phyloP scores from a whole-genome alignment of 2,329 filamentous ascomycete genomes.

The Nothophaeocryptopus gaeumannii region DNA sequence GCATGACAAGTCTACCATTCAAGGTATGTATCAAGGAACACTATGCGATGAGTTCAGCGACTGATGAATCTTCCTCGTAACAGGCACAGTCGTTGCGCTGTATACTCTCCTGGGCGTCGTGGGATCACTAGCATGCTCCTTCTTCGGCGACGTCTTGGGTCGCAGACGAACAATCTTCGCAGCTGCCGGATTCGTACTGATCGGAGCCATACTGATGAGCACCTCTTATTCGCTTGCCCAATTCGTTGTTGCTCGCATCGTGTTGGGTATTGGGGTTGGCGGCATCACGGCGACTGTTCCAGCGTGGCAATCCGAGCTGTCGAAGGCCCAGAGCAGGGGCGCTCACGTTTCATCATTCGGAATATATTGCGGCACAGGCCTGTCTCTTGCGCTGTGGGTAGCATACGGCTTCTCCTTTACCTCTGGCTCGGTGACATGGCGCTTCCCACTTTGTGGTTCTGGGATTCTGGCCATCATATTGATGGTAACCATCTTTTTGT shows the following conservation, averaged over 20 bases:
- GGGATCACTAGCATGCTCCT: conserved; percentile 50
- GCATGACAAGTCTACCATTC: neutral
- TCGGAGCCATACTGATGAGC: conserved; percentile 42
- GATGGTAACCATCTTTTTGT: too few species aligned
- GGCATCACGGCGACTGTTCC: conserved; percentile 31
- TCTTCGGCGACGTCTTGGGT: conserved; percentile 48
- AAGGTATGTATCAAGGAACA: neutral
- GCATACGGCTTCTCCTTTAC: conserved; percentile 41
- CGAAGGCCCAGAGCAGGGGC: conserved; percentile 17
- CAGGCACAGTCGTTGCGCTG: neutral
- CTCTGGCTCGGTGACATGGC: conserved; percentile 43
- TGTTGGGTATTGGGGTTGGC: conserved; percentile 47
- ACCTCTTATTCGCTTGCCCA: conserved; percentile 35
- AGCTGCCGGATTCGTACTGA: conserved; percentile 48
- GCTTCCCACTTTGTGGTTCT: conserved; percentile 45
- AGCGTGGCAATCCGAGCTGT: conserved; percentile 46
- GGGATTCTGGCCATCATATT: too few species aligned
- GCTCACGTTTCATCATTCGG: neutral
- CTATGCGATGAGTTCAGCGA: too few species aligned
- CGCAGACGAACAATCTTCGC: conserved; percentile 47
- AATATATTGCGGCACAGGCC: too few species aligned
- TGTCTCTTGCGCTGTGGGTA: conserved; percentile 37
- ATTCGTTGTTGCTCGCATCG: conserved; percentile 51
- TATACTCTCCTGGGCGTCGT: conserved; percentile 52
- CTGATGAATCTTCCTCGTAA: neutral